Evolutionary conservation across 177 flowering plant genomes (phyloP).

Genomic region (Tripterygium wilfordii): DNA sequence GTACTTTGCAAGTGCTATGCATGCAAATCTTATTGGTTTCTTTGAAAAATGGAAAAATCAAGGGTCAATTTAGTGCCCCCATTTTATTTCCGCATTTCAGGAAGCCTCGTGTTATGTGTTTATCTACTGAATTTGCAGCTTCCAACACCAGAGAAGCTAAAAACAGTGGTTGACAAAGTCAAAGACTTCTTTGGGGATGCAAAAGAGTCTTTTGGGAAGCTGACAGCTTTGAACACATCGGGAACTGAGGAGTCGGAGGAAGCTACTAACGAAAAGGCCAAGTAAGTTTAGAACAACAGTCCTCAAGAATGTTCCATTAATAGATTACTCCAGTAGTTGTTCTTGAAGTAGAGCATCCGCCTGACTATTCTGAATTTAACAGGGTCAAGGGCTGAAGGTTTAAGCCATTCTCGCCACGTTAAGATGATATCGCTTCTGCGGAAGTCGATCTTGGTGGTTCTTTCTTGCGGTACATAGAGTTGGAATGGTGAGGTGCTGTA

Average conservation of each 20-base stretch:
- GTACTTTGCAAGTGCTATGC: too few relatives aligned
- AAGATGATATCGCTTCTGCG: too few relatives aligned
- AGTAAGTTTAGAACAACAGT: too few relatives aligned
- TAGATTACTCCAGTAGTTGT: too few relatives aligned
- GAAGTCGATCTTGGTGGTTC: too few relatives aligned
- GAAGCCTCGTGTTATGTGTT: neutral
- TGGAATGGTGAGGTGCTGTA: too few relatives aligned
- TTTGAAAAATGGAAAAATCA: too few relatives aligned
- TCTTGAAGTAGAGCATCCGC: neutral
- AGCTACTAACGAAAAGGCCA: conserved; percentile 36
- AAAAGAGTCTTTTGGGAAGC: conserved; percentile 91
- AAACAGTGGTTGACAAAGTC: conserved; percentile 88
- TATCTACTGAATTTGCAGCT: conserved; percentile 47
- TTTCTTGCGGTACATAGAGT: too few relatives aligned
- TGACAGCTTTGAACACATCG: conserved; percentile 44
- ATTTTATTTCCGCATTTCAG: neutral
- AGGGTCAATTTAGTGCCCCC: neutral
- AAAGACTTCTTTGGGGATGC: conserved; percentile 89
- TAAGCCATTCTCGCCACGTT: too few relatives aligned
- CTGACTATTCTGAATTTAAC: neutral
- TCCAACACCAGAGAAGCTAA: conserved; percentile 67
- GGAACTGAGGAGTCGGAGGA: conserved; percentile 37
- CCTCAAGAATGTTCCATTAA: too few relatives aligned
- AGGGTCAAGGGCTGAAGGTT: conserved; percentile 33
- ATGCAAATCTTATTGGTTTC: too few relatives aligned